A percentile compares a stretch with the other conserved stretches of the same genome.
phyloP scores from a whole-genome alignment of 1,139 yeast species.

The Geotrichum histeridarum region DNA sequence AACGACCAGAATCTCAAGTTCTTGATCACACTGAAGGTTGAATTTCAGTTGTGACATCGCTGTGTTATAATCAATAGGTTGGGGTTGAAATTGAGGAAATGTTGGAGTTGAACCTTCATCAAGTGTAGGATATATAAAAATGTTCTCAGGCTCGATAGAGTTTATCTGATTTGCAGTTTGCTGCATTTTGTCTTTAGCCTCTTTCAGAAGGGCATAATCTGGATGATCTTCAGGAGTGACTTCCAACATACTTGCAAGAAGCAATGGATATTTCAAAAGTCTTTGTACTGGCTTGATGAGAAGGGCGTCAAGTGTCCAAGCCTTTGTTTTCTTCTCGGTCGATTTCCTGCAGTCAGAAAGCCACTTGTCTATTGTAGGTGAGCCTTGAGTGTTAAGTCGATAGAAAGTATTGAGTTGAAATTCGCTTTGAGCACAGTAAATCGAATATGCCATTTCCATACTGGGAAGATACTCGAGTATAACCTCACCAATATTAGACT shows the following conservation, averaged over 20 bases:
- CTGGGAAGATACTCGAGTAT: constrained; percentile 33
- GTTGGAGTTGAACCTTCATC: background rate
- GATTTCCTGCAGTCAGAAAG: constrained; percentile 30
- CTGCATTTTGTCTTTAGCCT: constrained; percentile 30
- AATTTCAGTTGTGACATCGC: constrained; percentile 20
- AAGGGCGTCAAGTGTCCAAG: constrained; percentile 42
- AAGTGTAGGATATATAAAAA: constrained; percentile 1
- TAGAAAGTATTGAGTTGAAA: constrained; percentile 33
- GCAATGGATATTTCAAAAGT: constrained; percentile 40
- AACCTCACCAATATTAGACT: constrained; percentile 35
- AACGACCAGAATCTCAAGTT: constrained; percentile 23
- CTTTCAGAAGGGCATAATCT: constrained; percentile 31
- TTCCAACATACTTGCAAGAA: constrained; percentile 32
- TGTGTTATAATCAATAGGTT: constrained; percentile 14
- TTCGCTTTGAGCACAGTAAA: constrained; percentile 34
- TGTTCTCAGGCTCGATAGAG: constrained; percentile 15
- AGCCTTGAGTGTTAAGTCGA: constrained; percentile 27
- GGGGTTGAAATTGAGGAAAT: background rate
- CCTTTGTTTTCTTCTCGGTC: constrained; percentile 33
- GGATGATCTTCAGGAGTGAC: constrained; percentile 32
- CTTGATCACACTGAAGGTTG: constrained; percentile 25
- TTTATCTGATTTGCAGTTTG: constrained; percentile 34
- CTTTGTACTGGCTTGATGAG: constrained; percentile 44
- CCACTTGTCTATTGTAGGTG: constrained; percentile 35
- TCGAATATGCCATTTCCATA: constrained; percentile 34